phyloP scores from a whole-genome alignment of 768 basidiomycete genomes.

The Suillus tomentosus region DNA sequence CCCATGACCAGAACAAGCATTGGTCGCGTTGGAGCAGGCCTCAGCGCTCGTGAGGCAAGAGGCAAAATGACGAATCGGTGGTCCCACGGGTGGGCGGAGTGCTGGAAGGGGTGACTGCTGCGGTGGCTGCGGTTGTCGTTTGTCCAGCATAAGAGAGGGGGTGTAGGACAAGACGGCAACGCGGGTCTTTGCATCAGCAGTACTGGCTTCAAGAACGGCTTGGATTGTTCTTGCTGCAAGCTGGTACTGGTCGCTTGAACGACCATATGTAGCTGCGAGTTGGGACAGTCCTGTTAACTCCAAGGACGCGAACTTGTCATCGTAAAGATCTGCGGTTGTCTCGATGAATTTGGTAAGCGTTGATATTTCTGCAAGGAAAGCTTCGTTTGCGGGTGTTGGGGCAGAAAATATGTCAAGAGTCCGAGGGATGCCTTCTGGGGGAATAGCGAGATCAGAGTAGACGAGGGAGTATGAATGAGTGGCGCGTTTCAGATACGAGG shows the following conservation, averaged over 20 bases:
- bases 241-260: slow-evolving; percentile 55
- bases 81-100: slow-evolving; percentile 39
- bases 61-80: slow-evolving; percentile 59
- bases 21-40: slow-evolving; percentile 63
- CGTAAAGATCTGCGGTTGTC: slow-evolving; percentile 7
- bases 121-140: slow-evolving; percentile 43
- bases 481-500: slow-evolving; percentile 62
- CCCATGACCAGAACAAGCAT: slow-evolving; percentile 70
- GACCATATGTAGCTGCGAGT: slow-evolving; percentile 49
- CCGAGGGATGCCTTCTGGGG: slow-evolving; percentile 32
- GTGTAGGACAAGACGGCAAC: slow-evolving; percentile 57
- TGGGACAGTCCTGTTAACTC: slow-evolving; percentile 54
- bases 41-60: slow-evolving; percentile 61
- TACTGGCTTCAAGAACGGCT: slow-evolving; percentile 45
- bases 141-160: slow-evolving; percentile 29
- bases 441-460: slow-evolving; percentile 39
- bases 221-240: slow-evolving; percentile 48
- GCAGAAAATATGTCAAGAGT: slow-evolving; percentile 44
- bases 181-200: slow-evolving; percentile 41
- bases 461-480: slow-evolving; percentile 57
- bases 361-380: slow-evolving; percentile 43
- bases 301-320: slow-evolving; percentile 63
- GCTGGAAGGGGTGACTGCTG: slow-evolving; percentile 52
- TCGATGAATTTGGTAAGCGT: slow-evolving; percentile 57
- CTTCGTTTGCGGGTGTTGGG: slow-evolving; percentile 40